A percentile compares a stretch with the other conserved stretches of the same genome.
Conservation (phyloP, 2,329 filamentous ascomycete species). For the Colletotrichum truncatum region DNA sequence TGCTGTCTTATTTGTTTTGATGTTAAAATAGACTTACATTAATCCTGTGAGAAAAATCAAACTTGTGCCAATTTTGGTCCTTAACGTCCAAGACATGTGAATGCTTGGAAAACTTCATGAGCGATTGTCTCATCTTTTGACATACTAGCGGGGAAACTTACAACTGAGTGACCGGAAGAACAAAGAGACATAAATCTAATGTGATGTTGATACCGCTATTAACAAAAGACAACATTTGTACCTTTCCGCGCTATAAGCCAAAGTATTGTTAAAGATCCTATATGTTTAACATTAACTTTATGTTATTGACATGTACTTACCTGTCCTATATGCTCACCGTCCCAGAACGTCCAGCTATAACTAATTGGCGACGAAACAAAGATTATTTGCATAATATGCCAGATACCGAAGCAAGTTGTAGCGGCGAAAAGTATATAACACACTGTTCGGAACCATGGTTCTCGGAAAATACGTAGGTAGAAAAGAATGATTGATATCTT, state of each 20-base stretch:
- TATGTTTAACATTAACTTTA: no score
- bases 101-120: background rate
- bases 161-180: constrained; percentile 23
- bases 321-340: background rate
- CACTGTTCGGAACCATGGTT: background rate
- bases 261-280: background rate
- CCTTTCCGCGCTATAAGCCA: background rate
- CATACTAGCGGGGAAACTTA: background rate
- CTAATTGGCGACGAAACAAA: background rate
- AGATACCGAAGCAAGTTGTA: background rate
- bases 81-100: constrained; percentile 2
- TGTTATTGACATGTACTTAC: no score
- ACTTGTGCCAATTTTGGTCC: constrained; percentile 13
- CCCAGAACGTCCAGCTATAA: constrained; percentile 19
- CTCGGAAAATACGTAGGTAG: constrained; percentile 6
- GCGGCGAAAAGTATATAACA: background rate
- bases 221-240: background rate
- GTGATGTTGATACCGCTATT: constrained; percentile 9
- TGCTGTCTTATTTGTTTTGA: background rate
- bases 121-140: no score
- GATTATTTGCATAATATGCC: background rate
- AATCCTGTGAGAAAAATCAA: constrained; percentile 17
- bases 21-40: background rate
- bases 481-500: constrained; percentile 16
- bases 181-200: constrained; percentile 1